Evolutionary conservation across 1,139 yeast genomes (phyloP).

Genomic region (Nematodospora anomalae): DNA sequence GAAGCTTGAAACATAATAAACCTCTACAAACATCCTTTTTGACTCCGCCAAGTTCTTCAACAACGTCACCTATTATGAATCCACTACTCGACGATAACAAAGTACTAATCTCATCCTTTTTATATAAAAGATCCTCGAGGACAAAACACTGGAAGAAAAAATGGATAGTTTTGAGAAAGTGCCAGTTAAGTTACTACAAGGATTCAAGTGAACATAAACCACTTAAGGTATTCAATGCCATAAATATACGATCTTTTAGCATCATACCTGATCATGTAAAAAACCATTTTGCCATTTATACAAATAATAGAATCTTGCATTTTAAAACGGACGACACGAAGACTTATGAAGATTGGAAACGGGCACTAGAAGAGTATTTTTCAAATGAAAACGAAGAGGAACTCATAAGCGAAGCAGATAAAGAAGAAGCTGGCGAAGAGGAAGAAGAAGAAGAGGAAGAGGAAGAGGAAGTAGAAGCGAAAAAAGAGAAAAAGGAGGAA

Average conservation of each 20-base stretch:
- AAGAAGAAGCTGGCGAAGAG: constrained; percentile 4
- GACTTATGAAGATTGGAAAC: constrained; percentile 44
- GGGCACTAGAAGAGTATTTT: constrained; percentile 29
- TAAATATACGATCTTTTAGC: constrained; percentile 21
- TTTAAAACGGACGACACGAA: constrained; percentile 36
- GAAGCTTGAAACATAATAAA: background rate
- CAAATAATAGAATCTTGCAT: constrained; percentile 42
- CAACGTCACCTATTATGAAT: background rate
- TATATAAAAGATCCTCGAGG: constrained; percentile 24
- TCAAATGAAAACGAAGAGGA: constrained; percentile 2
- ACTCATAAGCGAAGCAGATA: background rate
- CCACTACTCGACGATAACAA: constrained; percentile 15
- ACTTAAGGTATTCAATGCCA: constrained; percentile 38
- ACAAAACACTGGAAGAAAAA: constrained; percentile 46
- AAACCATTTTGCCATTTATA: constrained; percentile 44
- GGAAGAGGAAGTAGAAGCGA: constrained; percentile 2
- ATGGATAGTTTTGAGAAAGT: constrained; percentile 61
- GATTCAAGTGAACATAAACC: constrained; percentile 60
- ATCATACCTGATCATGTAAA: constrained; percentile 33
- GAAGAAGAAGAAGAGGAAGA: constrained; percentile 5
- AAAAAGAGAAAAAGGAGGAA: constrained; percentile 4
- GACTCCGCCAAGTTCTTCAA: background rate
- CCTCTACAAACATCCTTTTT: background rate
- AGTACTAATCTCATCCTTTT: constrained; percentile 17
- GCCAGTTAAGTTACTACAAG: constrained; percentile 58